phyloP scores from a whole-genome alignment of 2,329 filamentous ascomycete species.

The Rachicladosporium sp. region DNA sequence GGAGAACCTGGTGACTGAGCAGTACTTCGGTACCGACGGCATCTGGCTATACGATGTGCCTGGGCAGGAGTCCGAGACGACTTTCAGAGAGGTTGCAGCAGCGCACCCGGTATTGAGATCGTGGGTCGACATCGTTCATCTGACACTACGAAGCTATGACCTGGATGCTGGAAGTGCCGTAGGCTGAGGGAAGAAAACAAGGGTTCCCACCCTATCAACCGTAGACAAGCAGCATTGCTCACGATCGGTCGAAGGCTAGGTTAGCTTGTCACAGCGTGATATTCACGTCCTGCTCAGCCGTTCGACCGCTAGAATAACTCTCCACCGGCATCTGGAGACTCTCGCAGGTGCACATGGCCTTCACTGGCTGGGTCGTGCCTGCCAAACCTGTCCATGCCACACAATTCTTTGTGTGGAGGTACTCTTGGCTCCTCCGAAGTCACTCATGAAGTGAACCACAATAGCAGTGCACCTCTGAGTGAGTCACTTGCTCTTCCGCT shows the following conservation, averaged over 20 bases:
- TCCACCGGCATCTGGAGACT: slow-evolving; percentile 1
- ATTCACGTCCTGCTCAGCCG: background rate
- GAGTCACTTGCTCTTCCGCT: too few species aligned
- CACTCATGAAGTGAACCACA: too few species aligned
- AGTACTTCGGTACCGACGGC: slow-evolving; percentile 59
- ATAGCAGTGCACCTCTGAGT: too few species aligned
- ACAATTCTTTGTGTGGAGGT: too few species aligned
- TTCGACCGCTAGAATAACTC: background rate
- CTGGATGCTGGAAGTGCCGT: slow-evolving; percentile 1
- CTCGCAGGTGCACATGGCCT: background rate
- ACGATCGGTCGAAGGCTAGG: background rate
- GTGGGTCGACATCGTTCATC: slow-evolving; percentile 35
- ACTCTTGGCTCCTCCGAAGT: too few species aligned
- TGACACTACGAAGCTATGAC: background rate
- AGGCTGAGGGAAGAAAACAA: background rate
- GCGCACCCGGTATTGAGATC: slow-evolving; percentile 55
- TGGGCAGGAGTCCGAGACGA: slow-evolving; percentile 30
- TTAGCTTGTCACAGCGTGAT: background rate
- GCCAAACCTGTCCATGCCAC: too few species aligned
- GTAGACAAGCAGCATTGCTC: background rate
- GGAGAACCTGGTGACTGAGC: slow-evolving; percentile 48
- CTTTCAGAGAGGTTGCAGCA: slow-evolving; percentile 51
- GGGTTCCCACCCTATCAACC: background rate
- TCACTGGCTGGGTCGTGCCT: too few species aligned
- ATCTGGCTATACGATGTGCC: slow-evolving; percentile 52